Evolutionary conservation across 2,329 filamentous ascomycete species (phyloP).

Genomic region (Bipolaris sorokiniana): DNA sequence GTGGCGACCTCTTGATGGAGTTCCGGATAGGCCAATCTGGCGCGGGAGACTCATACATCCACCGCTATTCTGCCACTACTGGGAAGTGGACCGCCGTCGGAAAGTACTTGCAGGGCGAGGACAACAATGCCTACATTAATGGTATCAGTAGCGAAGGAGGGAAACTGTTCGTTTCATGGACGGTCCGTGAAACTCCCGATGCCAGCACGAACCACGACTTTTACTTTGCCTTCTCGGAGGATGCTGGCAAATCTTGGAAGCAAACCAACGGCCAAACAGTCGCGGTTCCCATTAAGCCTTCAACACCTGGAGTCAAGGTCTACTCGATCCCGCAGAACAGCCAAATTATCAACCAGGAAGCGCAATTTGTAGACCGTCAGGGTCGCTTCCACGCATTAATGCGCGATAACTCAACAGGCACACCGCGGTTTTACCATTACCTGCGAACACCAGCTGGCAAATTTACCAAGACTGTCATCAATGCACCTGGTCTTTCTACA

Average conservation of each 20-base stretch:
- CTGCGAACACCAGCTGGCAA: conserved; percentile 34
- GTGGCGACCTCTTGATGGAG: conserved; percentile 54
- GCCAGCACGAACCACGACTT: conserved; percentile 59
- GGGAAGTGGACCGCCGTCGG: conserved; percentile 51
- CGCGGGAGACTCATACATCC: conserved; percentile 58
- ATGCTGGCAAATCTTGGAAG: conserved; percentile 54
- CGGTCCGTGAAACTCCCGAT: conserved; percentile 57
- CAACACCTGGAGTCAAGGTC: conserved; percentile 52
- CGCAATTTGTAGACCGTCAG: conserved; percentile 54
- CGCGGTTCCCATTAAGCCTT: conserved; percentile 52
- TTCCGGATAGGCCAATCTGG: conserved; percentile 60
- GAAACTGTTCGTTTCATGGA: conserved; percentile 57
- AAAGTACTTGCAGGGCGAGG: conserved; percentile 53
- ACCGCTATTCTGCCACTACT: conserved; percentile 50
- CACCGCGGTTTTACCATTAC: conserved; percentile 42
- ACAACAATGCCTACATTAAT: conserved; percentile 61
- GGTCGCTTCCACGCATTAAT: conserved; percentile 60
- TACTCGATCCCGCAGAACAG: conserved; percentile 55
- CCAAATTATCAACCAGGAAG: conserved; percentile 60
- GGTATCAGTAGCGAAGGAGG: conserved; percentile 50
- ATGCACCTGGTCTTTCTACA: conserved; percentile 34
- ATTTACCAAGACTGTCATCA: conserved; percentile 43
- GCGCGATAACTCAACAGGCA: conserved; percentile 49
- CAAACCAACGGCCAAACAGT: conserved; percentile 49
- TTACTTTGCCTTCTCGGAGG: conserved; percentile 58